phyloP scores from a whole-genome alignment of 139 green algal genomes.

The Micromonas commoda region DNA sequence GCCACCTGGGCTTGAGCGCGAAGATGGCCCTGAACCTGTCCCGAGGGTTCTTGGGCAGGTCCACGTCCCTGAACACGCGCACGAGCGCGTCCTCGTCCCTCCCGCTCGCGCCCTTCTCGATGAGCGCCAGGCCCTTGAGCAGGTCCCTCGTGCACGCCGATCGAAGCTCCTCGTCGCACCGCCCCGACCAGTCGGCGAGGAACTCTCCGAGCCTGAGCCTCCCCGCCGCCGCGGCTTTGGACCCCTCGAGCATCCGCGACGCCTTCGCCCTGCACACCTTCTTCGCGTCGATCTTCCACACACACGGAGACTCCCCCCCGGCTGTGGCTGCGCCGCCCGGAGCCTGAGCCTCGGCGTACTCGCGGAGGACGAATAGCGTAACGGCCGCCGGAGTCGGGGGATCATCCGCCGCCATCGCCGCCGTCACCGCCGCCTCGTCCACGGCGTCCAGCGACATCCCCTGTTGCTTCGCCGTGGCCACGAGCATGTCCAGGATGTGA shows the following conservation, averaged over 20 bases:
- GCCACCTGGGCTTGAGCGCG: neutral
- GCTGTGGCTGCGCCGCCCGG: neutral
- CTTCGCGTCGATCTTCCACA: slow-evolving; percentile 4
- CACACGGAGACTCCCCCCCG: no score
- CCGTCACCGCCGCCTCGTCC: no score
- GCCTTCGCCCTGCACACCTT: neutral
- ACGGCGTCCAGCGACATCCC: no score
- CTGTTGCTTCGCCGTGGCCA: neutral
- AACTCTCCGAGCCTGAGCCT: no score
- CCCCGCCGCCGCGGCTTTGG: neutral
- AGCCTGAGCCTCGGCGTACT: neutral
- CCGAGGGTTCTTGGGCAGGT: neutral
- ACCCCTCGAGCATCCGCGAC: neutral
- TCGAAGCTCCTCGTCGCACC: no score
- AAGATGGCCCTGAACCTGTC: slow-evolving; percentile 3
- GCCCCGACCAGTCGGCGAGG: no score
- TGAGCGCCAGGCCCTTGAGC: slow-evolving; percentile 3
- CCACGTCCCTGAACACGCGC: neutral
- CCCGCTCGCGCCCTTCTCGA: neutral
- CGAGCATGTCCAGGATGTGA: neutral
- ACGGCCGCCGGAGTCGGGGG: neutral
- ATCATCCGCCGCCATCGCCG: neutral
- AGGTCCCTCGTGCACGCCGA: no score
- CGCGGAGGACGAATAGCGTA: neutral
- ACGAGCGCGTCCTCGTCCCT: neutral